Conservation (phyloP, 1,139 yeast genomes). For the Diutina catenulata region DNA sequence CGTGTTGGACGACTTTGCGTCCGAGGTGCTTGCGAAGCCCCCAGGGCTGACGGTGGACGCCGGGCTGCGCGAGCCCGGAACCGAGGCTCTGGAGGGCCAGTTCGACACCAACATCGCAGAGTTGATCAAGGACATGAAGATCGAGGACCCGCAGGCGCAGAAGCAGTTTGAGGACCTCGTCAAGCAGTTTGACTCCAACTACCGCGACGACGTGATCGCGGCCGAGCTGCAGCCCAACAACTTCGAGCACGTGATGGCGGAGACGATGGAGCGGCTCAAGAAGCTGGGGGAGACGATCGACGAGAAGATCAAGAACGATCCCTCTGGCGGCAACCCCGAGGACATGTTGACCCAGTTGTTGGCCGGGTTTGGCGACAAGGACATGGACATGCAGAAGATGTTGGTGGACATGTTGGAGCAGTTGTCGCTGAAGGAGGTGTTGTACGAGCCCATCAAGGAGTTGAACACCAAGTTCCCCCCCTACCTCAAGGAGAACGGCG, state of each 20-base stretch:
- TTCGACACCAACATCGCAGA: conserved; percentile 41
- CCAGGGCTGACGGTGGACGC: conserved; percentile 30
- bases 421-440: conserved; percentile 73
- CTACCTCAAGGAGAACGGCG: conserved; percentile 43
- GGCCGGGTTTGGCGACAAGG: conserved; percentile 36
- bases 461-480: conserved; percentile 58
- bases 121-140: conserved; percentile 45
- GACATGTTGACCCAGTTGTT: conserved; percentile 47
- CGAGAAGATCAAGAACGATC: conserved; percentile 43
- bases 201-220: conserved; percentile 24
- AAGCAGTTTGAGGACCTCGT: conserved; percentile 40
- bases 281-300: conserved; percentile 60
- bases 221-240: conserved; percentile 22
- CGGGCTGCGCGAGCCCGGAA: conserved; percentile 8
- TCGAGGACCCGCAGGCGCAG: conserved; percentile 50
- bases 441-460: conserved; percentile 83
- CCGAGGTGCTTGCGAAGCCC: conserved; percentile 56
- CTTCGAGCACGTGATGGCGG: conserved; percentile 69
- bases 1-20: conserved; percentile 65
- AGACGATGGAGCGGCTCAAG: conserved; percentile 69
- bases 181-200: conserved; percentile 31
- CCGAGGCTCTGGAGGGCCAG: conserved; percentile 24
- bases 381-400: conserved; percentile 48
- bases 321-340: conserved; percentile 37
- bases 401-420: conserved; percentile 73